Conservation (phyloP, 2,329 filamentous ascomycete species). For the Pseudocercospora pini-densiflorae region DNA sequence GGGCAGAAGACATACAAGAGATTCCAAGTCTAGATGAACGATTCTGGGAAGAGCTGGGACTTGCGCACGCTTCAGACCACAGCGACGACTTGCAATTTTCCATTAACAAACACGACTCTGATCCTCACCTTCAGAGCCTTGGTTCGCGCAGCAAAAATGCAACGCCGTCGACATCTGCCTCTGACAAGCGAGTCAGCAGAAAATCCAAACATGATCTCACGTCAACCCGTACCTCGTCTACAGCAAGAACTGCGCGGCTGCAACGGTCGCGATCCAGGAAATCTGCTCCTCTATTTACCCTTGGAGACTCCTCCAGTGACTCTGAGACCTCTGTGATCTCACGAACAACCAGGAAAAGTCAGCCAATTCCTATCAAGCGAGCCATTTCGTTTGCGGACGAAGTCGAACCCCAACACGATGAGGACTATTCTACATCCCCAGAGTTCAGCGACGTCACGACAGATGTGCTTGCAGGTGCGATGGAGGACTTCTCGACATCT, state of each 20-base stretch:
- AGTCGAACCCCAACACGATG: background rate
- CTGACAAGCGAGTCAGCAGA: background rate
- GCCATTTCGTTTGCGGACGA: background rate
- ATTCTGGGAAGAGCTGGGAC: background rate
- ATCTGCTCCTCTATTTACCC: background rate
- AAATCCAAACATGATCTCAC: background rate
- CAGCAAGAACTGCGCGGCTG: background rate
- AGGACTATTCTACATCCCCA: background rate
- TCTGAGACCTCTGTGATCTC: slow-evolving; percentile 2
- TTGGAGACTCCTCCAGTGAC: background rate
- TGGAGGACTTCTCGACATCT: background rate
- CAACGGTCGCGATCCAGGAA: background rate
- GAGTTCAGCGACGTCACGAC: background rate
- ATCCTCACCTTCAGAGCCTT: background rate
- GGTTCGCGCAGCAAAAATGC: background rate
- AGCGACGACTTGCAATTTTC: background rate
- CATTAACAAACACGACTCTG: background rate
- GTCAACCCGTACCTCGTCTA: background rate
- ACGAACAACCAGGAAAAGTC: background rate
- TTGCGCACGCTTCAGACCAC: background rate
- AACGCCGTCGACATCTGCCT: background rate
- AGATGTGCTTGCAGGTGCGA: background rate
- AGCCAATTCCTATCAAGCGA: background rate
- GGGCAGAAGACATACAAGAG: slow-evolving; percentile 1
- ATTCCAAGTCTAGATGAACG: background rate